Evolutionary conservation across 1,139 yeast species (phyloP), one percentile per base, ranked within the genome.

Genomic region (Taiozyma sp.): DNA sequence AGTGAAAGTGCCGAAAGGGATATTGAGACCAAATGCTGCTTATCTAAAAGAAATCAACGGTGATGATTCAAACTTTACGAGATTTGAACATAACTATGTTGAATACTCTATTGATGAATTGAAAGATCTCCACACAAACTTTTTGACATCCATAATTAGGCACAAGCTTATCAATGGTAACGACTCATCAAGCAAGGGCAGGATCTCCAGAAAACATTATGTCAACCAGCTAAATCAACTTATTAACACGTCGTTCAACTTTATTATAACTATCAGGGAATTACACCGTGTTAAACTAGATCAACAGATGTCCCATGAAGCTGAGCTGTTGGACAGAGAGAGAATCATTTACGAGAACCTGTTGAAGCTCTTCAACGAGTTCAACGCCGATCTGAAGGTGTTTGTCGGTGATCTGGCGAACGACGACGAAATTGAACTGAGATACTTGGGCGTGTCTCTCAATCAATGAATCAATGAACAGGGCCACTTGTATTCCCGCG

Each of bases 21-120:
- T 54, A 0, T 51, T 54, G 22, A 54, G 42, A 28, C 65, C 64
- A 9, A 44, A 49, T 8, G 8, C 42, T 16, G 41, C 52, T 2
- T 62, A 57, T 29, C 47, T 63, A 43, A 48, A 52, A 8, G 48
- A 43, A 12, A 45, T 57, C 24, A 57, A 55, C 40, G 53, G 55
- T 6, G 19, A 32, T 2, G 49, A 46, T 8, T 13, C 28, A 0
- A 13, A 50, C 1, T 56, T 50, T 23, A 16, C 44, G 2, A 52
- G 16, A 42, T 23, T 47, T 7, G 48, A 46, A 4, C 59, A 56
- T 42, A 50, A 38, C 0, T 55, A 38, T 55, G 61, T 52, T 51
- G 66, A 52, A 54, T 65, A 47, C 60, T 70, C 58, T 70, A 79
- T 82, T 43, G 83, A 81, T 58, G 82, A 79, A 43, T 59, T 82